A percentile compares a stretch with the other conserved stretches of the same genome.
phyloP scores from a whole-genome alignment of 2,329 filamentous ascomycete genomes.

The Microcyclospora pomicola region DNA sequence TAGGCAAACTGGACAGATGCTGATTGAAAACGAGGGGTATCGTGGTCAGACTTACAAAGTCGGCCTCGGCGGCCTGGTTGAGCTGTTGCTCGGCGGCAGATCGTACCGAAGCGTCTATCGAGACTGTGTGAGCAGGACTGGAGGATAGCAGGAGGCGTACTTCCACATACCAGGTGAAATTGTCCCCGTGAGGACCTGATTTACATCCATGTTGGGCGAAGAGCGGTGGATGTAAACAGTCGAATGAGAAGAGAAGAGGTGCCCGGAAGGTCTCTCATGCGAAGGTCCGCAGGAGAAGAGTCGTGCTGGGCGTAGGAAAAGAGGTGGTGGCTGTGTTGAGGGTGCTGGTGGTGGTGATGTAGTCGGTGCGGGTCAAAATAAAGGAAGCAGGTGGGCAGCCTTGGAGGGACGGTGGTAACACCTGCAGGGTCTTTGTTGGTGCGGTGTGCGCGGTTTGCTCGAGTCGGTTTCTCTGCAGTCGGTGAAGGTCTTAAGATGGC shows the following conservation, averaged over 20 bases:
- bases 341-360: background rate
- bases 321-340: background rate
- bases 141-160: background rate
- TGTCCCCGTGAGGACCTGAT: conserved; percentile 93
- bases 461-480: too few relatives aligned
- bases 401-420: background rate
- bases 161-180: conserved; percentile 71
- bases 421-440: too few relatives aligned
- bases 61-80: conserved; percentile 76
- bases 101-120: conserved; percentile 72
- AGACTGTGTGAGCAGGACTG: background rate
- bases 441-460: too few relatives aligned
- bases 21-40: conserved; percentile 8
- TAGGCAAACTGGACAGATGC: conserved; percentile 20
- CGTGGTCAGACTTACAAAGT: conserved; percentile 60
- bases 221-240: too few relatives aligned
- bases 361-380: conserved; percentile 1
- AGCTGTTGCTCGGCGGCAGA: conserved; percentile 90
- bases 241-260: background rate
- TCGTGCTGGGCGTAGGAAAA: conserved; percentile 6
- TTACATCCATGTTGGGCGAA: conserved; percentile 71
- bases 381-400: background rate
- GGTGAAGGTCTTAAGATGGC: too few relatives aligned
- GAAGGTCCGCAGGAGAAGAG: conserved; percentile 7
- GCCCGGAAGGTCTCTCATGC: background rate